A percentile compares a stretch with the other conserved stretches of the same genome.
These are phyloP conservation scores for Annulohypoxylon truncatum DNA, from an alignment of 2,329 filamentous ascomycete species.

Conservation along the genomic window DNA sequence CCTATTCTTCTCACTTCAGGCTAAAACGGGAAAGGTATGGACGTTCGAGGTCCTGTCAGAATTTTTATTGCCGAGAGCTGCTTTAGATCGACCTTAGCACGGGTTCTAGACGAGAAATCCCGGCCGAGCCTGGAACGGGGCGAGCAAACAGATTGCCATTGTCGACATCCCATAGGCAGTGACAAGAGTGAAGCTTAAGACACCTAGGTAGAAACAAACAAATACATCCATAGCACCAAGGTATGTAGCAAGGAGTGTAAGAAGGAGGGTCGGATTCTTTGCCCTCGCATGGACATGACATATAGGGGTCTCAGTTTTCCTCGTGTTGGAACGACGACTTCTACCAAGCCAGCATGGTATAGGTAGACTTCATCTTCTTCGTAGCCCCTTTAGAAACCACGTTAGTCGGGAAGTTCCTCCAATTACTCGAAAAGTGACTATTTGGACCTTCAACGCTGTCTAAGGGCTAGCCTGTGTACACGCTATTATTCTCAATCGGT, in stretches of 20 bases:
- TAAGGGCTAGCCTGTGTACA: neutral
- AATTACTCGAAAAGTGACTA: slow-evolving; percentile 8
- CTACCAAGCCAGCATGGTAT: neutral
- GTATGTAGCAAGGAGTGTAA: neutral
- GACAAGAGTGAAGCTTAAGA: neutral
- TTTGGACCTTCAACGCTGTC: neutral
- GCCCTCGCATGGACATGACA: slow-evolving; percentile 4
- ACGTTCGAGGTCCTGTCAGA: slow-evolving; percentile 3
- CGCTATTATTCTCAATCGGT: neutral
- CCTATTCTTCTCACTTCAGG: slow-evolving; percentile 13
- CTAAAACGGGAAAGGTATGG: slow-evolving; percentile 25
- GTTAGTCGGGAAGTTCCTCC: slow-evolving; percentile 6
- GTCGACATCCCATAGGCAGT: neutral
- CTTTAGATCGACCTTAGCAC: neutral
- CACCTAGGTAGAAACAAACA: neutral
- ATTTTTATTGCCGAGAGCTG: slow-evolving; percentile 17
- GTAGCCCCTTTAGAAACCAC: neutral
- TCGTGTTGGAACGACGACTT: slow-evolving; percentile 2
- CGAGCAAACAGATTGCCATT: slow-evolving; percentile 1
- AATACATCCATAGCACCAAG: no score
- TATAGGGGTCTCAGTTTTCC: neutral
- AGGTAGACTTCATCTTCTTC: slow-evolving; percentile 1
- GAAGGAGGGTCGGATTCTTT: neutral
- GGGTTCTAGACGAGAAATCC: slow-evolving; percentile 14
- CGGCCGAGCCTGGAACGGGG: neutral